phyloP scores from a whole-genome alignment of 805 yeast genomes.

The Saturnispora zaruensis region DNA sequence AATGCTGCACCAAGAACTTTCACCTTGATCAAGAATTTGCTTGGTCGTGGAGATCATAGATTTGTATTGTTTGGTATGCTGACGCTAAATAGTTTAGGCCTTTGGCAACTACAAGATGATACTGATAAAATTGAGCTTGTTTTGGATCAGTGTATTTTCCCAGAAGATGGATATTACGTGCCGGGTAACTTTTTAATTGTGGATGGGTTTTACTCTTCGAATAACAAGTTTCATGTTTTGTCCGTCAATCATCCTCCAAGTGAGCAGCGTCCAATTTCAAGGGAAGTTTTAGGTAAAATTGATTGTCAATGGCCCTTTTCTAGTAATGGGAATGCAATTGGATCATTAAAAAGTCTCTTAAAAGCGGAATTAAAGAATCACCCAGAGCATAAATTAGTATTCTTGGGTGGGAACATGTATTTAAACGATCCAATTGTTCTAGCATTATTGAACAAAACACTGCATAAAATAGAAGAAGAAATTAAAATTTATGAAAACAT shows the following conservation, averaged over 20 bases:
- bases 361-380: constrained; percentile 42
- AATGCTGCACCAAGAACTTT: constrained; percentile 27
- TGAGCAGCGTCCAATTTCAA: constrained; percentile 58
- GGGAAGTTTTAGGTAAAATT: constrained; percentile 67
- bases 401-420: constrained; percentile 68
- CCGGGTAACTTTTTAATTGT: constrained; percentile 72
- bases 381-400: constrained; percentile 47
- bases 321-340: constrained; percentile 47
- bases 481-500: constrained; percentile 14
- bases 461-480: constrained; percentile 44
- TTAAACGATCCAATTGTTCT: constrained; percentile 52
- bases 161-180: constrained; percentile 56
- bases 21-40: constrained; percentile 70
- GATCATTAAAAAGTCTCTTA: constrained; percentile 41
- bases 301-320: constrained; percentile 43
- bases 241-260: constrained; percentile 83
- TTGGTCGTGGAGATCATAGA: constrained; percentile 74
- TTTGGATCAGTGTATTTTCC: constrained; percentile 50
- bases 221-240: constrained; percentile 64
- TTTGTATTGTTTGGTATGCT: constrained; percentile 77
- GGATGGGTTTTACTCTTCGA: constrained; percentile 76
- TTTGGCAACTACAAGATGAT: constrained; percentile 73
- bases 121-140: constrained; percentile 68
- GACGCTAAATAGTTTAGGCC: constrained; percentile 52
- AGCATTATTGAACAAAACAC: constrained; percentile 58